Base-by-base conservation (phyloP, 345 rosid species). In the Dipteronia dyeriana region DNA sequence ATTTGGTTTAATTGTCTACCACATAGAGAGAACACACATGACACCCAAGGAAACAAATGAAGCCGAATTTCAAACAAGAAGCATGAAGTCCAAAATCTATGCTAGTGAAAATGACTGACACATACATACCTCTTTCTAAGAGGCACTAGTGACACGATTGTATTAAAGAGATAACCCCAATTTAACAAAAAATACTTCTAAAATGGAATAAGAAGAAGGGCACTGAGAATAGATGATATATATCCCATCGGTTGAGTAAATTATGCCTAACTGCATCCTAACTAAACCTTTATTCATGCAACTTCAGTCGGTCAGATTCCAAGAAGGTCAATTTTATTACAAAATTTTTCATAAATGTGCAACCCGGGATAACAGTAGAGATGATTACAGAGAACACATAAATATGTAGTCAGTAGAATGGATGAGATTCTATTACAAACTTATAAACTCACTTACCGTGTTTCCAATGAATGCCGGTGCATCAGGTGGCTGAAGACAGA, bases 391-490 rank as follows among this genome's bases (percentile, higher is more conserved):
- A 10, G 73, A 60, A 43, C 47, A 59, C 17, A 38, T 34, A 38
- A 56, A 41, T 19, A 76, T 2, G 31, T 20, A 53, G 47, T 17
- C 38, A 23, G 68, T 38, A 31, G 61, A 57, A 20, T 12, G 51
- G 34, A 54, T 60, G 16, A 38, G 5, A 13, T 53, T 56, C 47
- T 7, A 45, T 6, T 54, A 65, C 23, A 69, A 78, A 73, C 69
- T 39, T 13, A n/a, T 12, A 49, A 60, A 65, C 68, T 39, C 51
- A 80, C 86, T 59, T 84, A 85, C 98, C 84, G 98, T 94, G 88
- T 94, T 94, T 73, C 97, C 97, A 66, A 94, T 87, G 78, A 92
- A 94, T 75, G 98, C 91, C n/a, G 97, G 94, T 75, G 91, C 90
- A 84, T 86, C 79, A 20, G 94, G 91, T 68, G 97, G 98, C 83